phyloP scores from a whole-genome alignment of 345 rosid genomes.

The Viola odorata region DNA sequence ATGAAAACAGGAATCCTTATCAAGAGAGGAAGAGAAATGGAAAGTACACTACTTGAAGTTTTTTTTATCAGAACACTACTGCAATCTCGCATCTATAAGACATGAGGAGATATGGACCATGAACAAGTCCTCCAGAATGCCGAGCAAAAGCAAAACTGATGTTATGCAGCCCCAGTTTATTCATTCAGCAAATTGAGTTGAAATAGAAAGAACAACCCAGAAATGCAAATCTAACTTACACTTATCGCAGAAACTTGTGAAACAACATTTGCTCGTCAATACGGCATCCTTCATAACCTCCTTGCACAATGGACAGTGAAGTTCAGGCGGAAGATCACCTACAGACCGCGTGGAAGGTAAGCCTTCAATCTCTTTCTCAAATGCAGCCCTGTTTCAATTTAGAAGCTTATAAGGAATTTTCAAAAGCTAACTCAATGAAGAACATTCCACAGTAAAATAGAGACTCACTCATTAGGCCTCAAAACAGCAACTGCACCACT shows the following conservation, averaged over 20 bases:
- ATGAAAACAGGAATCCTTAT: not conserved
- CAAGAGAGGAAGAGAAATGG: not conserved
- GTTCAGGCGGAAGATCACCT: constrained; percentile 97
- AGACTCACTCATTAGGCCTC: constrained; percentile 88
- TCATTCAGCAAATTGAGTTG: not conserved
- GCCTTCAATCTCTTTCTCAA: constrained; percentile 94
- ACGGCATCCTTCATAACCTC: constrained; percentile 89
- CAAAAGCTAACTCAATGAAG: not conserved
- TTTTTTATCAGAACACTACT: too few relatives aligned
- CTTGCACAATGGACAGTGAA: constrained; percentile 91
- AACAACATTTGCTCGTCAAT: constrained; percentile 92
- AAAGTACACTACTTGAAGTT: not conserved
- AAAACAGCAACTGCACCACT: constrained; percentile 94
- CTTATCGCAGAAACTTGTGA: constrained; percentile 74
- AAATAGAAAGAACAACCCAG: not conserved
- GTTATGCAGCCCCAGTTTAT: not conserved
- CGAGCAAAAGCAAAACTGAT: not conserved
- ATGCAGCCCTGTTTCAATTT: constrained; percentile 67
- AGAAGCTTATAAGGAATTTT: constrained; percentile 1
- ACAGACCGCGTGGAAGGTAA: constrained; percentile 82
- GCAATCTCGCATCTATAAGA: not conserved
- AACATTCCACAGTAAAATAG: not conserved
- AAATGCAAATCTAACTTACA: constrained; percentile 37
- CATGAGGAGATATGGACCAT: not conserved
- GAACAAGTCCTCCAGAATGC: not conserved